Percentiles rank a stretch among this genome's conserved stretches.
Conservation (phyloP, 331 rosid genomes). For the Erythrophleum ivorense region DNA sequence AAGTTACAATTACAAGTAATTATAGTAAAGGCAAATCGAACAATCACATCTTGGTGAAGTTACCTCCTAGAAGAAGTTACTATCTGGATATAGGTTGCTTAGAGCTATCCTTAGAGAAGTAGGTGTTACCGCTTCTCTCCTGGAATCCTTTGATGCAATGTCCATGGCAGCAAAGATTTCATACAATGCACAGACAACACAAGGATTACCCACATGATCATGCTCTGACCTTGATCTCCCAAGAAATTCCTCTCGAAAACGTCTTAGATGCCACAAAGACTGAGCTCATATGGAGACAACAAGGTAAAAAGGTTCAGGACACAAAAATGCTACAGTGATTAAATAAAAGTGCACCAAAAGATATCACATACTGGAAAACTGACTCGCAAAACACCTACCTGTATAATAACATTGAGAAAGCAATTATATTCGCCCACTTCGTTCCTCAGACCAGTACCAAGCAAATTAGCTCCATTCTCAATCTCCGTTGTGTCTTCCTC, state of each 20-base stretch:
- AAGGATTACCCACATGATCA: conserved; percentile 86
- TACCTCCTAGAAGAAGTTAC: conserved; percentile 93
- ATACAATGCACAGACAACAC: conserved; percentile 93
- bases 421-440: conserved; percentile 99
- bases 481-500: conserved; percentile 47
- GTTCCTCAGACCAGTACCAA: conserved; percentile 88
- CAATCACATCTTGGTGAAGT: conserved; percentile 23
- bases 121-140: conserved; percentile 86
- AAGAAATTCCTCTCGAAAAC: conserved; percentile 83
- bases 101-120: conserved; percentile 85
- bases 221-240: conserved; percentile 73
- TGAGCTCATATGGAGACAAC: conserved; percentile 47
- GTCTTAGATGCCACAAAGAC: conserved; percentile 92
- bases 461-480: conserved; percentile 49
- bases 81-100: conserved; percentile 86
- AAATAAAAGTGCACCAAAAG: conserved; percentile 30
- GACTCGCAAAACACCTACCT: conserved; percentile 46
- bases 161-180: conserved; percentile 76
- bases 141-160: conserved; percentile 63
- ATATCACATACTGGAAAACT: not conserved
- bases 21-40: not conserved
- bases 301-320: conserved; percentile 44
- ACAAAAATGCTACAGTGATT: conserved; percentile 27
- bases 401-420: conserved; percentile 95
- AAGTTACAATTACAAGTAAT: not conserved